Evolutionary conservation across 192 early-diverging fungal species (phyloP), one percentile per base, ranked within the genome.

Genomic region (Backusella luteola): DNA sequence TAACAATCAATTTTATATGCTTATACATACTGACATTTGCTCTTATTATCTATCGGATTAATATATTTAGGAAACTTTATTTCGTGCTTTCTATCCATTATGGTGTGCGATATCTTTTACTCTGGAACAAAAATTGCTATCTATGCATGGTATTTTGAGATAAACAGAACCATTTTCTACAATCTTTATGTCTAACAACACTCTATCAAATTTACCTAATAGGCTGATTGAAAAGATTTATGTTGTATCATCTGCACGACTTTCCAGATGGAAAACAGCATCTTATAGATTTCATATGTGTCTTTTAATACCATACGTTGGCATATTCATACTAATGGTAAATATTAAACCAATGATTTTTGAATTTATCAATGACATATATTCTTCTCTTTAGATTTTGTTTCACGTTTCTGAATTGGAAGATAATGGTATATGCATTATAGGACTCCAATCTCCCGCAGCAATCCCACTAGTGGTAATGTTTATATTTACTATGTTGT

Each of bases 41-140:
- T 49, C 15, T 49, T 49, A 19, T 1, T n/a, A 1, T 49, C 6
- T 49, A 1, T 49, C n/a, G 39, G 7, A 69, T 44, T 19, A 17
- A 67, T 17, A 2, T 4, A 23, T 26, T 0, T n/a, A 81, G 80
- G 70, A 6, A 81, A 81, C 34, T 75, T 75, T 42, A 53, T 77
- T 19, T 83, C 85, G 6, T 86, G 85, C 66, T 38, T 78, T 41
- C n/a, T 85, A 7, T 83, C 84, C 0, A 78, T 83, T 35, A 73
- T 84, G 41, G 36, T 77, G 26, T 87, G 86, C n/a, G 85, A 84
- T 70, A 35, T 83, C 19, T 84, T 87, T 71, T 87, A 87, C 69
- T 78, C 83, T 0, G 53, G 69, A 9, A 83, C 83, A 29, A 87
- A 87, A 52, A 67, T 87, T 15, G 46, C 76, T 6, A 85, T 87